Evolutionary conservation across 768 basidiomycete species (phyloP).

Genomic region (Leccinum obscurum): DNA sequence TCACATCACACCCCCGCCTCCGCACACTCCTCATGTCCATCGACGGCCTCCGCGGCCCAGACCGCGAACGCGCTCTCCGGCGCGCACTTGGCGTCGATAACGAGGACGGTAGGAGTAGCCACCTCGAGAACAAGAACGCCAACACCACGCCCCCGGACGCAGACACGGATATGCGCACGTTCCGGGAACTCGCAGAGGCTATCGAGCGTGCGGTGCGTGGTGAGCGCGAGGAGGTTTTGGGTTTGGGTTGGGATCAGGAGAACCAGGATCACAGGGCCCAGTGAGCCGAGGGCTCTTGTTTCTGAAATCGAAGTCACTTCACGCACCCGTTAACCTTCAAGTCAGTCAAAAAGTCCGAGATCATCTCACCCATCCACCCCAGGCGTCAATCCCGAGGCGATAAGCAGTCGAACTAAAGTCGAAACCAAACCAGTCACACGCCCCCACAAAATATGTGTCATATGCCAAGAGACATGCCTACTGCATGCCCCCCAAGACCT

Average conservation of each 20-base stretch:
- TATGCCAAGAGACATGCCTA: no score
- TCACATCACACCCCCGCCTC: conserved; percentile 48
- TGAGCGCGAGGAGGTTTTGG: conserved; percentile 48
- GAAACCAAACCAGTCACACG: background rate
- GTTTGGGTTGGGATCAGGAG: conserved; percentile 60
- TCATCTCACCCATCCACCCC: background rate
- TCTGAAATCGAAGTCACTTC: background rate
- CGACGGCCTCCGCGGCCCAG: conserved; percentile 61
- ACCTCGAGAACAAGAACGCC: conserved; percentile 34
- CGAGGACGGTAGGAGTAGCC: conserved; percentile 22
- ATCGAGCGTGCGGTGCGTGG: conserved; percentile 53
- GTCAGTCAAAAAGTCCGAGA: background rate
- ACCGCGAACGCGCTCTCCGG: conserved; percentile 66
- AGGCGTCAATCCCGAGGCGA: no score
- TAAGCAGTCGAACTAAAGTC: background rate
- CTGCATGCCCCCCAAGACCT: no score
- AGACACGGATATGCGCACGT: conserved; percentile 41
- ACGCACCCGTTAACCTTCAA: background rate
- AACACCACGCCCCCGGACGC: conserved; percentile 38
- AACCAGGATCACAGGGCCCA: no score
- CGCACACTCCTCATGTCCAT: conserved; percentile 52
- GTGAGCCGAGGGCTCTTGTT: background rate
- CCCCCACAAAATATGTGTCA: background rate
- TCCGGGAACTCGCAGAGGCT: conserved; percentile 64
- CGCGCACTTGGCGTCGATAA: conserved; percentile 58